Base-by-base conservation (phyloP, 306 rosid species). In the Medicago truncatula region DNA sequence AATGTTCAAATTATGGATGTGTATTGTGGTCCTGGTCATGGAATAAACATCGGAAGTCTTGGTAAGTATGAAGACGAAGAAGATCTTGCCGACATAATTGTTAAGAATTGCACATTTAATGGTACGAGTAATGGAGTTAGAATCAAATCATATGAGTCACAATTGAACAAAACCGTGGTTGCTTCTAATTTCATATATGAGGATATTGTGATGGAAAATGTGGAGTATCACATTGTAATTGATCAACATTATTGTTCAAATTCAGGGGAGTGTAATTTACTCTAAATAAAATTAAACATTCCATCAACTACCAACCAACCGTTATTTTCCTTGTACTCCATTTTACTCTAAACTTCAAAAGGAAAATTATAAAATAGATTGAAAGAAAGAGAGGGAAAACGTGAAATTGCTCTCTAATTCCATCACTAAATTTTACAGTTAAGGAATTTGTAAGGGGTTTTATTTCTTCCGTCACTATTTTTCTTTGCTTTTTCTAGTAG, bases 21-120 rank as follows among this genome's bases (percentile, higher is more conserved):
- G 0, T 1, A 7, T 2, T 89, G 97, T 25, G 92, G 93, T 8
- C 96, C 97, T 0, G 93, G 97, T 36, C 96, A 92, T 50, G 88
- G 97, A 8, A 87, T 91, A 13, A 91, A 92, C 36, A 71, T 91
- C 0, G 95, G 97, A 52, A 89, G 97, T 74, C 81, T 92, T 0
- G 96, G 97, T 0, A 79, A 44, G 31, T 8, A 9, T 16, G 59
- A 62, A 0, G 66, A 61, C 0, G 91, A 88, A 75, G n/a, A 70
- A 5, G 89, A 80, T 50, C 84, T 92, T 0, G 9, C n/a, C 4
- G 88, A 85, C 25, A 53, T 89, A 0, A 28, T 23, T 46, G 89
- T 89, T n/a, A 79, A 36, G 52, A 80, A 88, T 41, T 85, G 93
- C 69, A 88, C 82, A 0, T 79, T 89, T 12, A 15, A 2, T 5